Evolutionary conservation across 2,329 filamentous ascomycete genomes (phyloP), one percentile per base, ranked within the genome.

Genomic region (Hypoxylon sp.): DNA sequence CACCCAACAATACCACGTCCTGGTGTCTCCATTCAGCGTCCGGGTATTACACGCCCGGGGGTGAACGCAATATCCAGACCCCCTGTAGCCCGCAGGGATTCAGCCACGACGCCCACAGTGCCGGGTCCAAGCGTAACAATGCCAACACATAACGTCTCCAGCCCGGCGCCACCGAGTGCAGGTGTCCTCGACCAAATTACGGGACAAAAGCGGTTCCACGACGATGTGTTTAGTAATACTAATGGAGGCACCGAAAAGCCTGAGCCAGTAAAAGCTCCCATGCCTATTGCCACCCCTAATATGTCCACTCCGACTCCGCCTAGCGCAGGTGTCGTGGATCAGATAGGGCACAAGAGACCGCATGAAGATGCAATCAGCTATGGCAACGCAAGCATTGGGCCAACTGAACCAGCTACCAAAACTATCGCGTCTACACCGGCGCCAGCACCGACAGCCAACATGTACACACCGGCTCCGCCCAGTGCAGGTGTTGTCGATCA

Each of bases 91-190:
- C 73, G 72, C 14, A 73, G 67, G 39, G 72, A 73, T 19, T 63
- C 70, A 24, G 50, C 31, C 52, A 33, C 57, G 19, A 42, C 71
- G 33, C 51, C 65, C 8, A 55, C 63, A 6, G 11, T 51, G 8
- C 48, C 71, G 19, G n/a, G 67, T 8, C 51, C 63, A 14, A 63
- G 39, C 22, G 22, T 54, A 10, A 39, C 67, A 52, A 50, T 62
- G n/a, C 66, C 71, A 26, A 60, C 65, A 53, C 71, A 74, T 63
- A 78, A 72, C 51, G 71, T 72, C 31, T 75, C 72, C 33, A 75
- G 71, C 64, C 76, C 76, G 29, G 75, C 77, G 26, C 76, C 74
- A 19, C 77, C 75, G 4, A 77, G 75, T 33, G 75, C 75, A n/a
- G 75, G 75, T 3, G 75, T 74, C 4, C 55, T 77, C 13, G 74